Percentiles rank a stretch among this genome's conserved stretches.
Evolutionary conservation across 345 rosid genomes (phyloP).

Genomic region (Turritis glabra): DNA sequence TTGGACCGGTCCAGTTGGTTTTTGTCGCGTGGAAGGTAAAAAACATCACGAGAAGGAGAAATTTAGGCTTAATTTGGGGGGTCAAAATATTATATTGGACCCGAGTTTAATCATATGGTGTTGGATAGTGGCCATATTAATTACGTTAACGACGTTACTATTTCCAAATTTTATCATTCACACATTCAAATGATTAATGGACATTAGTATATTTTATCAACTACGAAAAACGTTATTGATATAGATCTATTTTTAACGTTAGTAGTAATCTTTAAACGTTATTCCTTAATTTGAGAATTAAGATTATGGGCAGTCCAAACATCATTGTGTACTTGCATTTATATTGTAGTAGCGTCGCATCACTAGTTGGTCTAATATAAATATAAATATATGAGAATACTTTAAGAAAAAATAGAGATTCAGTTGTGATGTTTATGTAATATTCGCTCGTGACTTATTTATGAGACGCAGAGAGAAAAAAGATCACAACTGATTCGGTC

Average conservation of each 20-base stretch:
- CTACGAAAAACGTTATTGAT: no score
- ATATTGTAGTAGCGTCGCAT: conserved; percentile 1
- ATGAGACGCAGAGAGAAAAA: conserved; percentile 14
- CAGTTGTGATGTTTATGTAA: conserved; percentile 18
- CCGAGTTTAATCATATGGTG: not conserved
- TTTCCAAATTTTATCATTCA: not conserved
- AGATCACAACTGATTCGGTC: conserved; percentile 37
- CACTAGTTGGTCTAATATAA: conserved; percentile 4
- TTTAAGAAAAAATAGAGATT: not conserved
- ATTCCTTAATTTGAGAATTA: not conserved
- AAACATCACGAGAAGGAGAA: not conserved
- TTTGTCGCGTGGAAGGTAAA: conserved; percentile 1
- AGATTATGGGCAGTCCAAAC: conserved; percentile 1
- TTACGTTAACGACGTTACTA: not conserved
- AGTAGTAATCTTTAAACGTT: not conserved
- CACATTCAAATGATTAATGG: not conserved
- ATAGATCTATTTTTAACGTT: no score
- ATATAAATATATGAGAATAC: not conserved
- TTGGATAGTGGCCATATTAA: not conserved
- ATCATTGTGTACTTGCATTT: not conserved
- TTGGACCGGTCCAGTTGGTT: conserved; percentile 6
- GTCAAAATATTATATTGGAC: conserved; percentile 1
- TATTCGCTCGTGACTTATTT: conserved; percentile 33
- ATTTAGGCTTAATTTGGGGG: not conserved
- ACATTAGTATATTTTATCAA: not conserved